A percentile compares a stretch with the other conserved stretches of the same genome.
phyloP scores from a whole-genome alignment of 2,329 filamentous ascomycete species.

The Colletotrichum acutatum region DNA sequence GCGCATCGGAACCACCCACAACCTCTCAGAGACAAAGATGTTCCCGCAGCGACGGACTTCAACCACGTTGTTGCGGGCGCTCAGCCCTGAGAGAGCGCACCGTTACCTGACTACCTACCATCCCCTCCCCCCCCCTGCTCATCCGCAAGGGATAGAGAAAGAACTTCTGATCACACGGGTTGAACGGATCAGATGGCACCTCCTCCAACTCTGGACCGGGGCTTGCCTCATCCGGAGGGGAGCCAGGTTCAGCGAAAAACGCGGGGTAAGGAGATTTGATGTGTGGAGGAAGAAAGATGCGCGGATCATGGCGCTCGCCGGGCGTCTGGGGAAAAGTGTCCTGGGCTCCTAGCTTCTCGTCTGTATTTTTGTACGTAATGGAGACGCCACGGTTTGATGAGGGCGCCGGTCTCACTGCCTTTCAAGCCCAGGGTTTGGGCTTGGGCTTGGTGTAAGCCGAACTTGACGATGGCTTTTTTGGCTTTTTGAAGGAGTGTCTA shows the following conservation, averaged over 20 bases:
- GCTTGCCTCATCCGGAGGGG: conserved; percentile 1
- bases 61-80: conserved; percentile 34
- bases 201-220: not conserved
- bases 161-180: conserved; percentile 10
- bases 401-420: not conserved
- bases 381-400: conserved; percentile 2
- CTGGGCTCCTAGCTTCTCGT: not conserved
- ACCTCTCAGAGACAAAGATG: not conserved
- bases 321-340: not conserved
- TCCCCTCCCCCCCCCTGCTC: not conserved
- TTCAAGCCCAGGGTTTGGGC: not conserved
- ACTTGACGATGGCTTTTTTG: conserved; percentile 11
- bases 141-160: not conserved
- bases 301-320: not conserved
- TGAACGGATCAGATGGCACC: conserved; percentile 21
- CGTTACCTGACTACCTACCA: conserved; percentile 28
- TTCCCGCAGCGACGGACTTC: conserved; percentile 4
- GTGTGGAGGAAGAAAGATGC: not conserved
- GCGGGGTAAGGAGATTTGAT: not conserved
- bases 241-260: conserved; percentile 9
- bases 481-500: not conserved
- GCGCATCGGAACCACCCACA: not conserved
- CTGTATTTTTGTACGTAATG: conserved; percentile 4
- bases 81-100: conserved; percentile 22
- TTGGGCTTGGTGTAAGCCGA: not conserved